phyloP scores from a whole-genome alignment of 2,329 filamentous ascomycete species.

The Diaporthe citrichinensis region DNA sequence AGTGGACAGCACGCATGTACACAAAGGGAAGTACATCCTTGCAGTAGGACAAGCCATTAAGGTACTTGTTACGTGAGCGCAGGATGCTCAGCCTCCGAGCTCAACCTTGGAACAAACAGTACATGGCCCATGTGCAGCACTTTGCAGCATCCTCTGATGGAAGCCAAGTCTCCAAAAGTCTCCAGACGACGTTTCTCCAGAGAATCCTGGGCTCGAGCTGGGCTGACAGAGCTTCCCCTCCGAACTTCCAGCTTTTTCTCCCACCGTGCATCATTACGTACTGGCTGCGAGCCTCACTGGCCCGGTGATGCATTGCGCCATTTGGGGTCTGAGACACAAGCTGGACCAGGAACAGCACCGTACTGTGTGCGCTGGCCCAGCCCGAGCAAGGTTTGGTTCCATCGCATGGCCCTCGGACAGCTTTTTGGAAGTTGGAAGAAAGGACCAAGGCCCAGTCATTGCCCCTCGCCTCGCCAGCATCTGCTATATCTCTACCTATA shows the following conservation, averaged over 20 bases:
- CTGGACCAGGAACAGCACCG: constrained; percentile 32
- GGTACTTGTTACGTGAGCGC: constrained; percentile 30
- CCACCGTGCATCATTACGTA: constrained; percentile 35
- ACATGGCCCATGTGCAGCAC: background rate
- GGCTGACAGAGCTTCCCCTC: constrained; percentile 22
- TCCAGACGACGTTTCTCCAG: background rate
- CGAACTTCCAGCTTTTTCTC: constrained; percentile 14
- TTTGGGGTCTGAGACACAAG: constrained; percentile 37
- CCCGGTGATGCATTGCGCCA: constrained; percentile 34
- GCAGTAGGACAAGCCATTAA: background rate
- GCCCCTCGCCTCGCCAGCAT: background rate
- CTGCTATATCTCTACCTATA: background rate
- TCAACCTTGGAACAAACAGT: constrained; percentile 9
- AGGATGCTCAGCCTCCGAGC: constrained; percentile 22
- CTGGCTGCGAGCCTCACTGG: constrained; percentile 35
- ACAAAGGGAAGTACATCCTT: background rate
- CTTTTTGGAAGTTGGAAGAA: constrained; percentile 9
- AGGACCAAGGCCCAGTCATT: background rate
- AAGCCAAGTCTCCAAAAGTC: constrained; percentile 6
- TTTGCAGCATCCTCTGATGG: background rate
- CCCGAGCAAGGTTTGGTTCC: constrained; percentile 33
- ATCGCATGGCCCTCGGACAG: constrained; percentile 29
- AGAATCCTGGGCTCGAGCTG: no score
- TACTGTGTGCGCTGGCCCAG: constrained; percentile 16
- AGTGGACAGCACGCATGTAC: background rate